These are phyloP conservation scores for Hypoxylon cercidicola DNA, from an alignment of 495 filamentous ascomycete species.

Conservation along the genomic window DNA sequence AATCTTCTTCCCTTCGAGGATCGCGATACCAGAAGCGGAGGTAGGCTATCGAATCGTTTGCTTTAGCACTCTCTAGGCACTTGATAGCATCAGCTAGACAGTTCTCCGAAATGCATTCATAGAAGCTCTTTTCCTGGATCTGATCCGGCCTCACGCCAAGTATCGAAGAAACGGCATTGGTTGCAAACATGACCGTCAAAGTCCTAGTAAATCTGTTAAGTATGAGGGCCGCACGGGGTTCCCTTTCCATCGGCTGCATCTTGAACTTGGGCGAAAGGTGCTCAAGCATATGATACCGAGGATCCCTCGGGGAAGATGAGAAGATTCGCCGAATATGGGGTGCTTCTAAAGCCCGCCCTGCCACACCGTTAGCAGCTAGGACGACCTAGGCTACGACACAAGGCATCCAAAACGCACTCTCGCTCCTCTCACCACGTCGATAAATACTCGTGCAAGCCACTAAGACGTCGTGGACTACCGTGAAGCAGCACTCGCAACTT, in stretches of 20 bases:
- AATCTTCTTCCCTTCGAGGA: slow-evolving; percentile 61
- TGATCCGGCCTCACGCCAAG: slow-evolving; percentile 74
- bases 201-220: slow-evolving; percentile 89
- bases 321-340: slow-evolving; percentile 82
- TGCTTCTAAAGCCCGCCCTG: slow-evolving; percentile 82
- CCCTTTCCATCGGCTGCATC: slow-evolving; percentile 71
- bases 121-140: slow-evolving; percentile 77
- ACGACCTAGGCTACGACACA: slow-evolving; percentile 11
- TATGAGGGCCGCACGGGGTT: slow-evolving; percentile 85
- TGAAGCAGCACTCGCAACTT: slow-evolving; percentile 90
- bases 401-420: slow-evolving; percentile 67
- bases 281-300: slow-evolving; percentile 90
- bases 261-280: slow-evolving; percentile 86
- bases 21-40: slow-evolving; percentile 89
- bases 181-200: slow-evolving; percentile 87
- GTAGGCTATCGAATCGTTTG: slow-evolving; percentile 94
- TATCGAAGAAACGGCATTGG: slow-evolving; percentile 75
- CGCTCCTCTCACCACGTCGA: slow-evolving; percentile 71
- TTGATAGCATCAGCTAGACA: slow-evolving; percentile 78
- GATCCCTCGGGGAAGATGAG: slow-evolving; percentile 82
- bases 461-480: slow-evolving; percentile 86
- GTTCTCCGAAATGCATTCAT: slow-evolving; percentile 81
- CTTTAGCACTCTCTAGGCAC: slow-evolving; percentile 85
- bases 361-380: slow-evolving; percentile 30
- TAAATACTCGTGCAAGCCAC: slow-evolving; percentile 89